Evolutionary conservation across 1,284 basidiomycete species (phyloP), one percentile per base, ranked within the genome.

Genomic region (Taiwanofungus camphoratus): DNA sequence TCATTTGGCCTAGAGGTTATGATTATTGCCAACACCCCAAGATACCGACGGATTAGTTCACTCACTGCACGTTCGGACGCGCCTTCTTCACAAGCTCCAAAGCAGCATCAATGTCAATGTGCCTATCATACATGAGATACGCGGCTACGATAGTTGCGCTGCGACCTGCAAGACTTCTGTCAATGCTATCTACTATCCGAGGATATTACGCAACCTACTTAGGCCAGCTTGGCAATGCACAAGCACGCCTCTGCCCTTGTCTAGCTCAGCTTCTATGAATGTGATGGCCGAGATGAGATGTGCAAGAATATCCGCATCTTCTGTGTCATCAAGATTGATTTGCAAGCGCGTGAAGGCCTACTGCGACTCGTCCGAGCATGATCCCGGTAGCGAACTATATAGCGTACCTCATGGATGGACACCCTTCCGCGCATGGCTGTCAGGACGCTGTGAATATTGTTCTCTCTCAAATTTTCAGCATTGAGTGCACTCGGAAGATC

Each of bases 151-250:
- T 81, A 0, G 87, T 85, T 12, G 83, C 80, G 51, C 86, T 90
- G 19, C 91, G 76, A 55, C 87, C 87, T 89, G 51, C 9, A 29
- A 35, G 3, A 20, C 5, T 12, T 44, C 3, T 29, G 23, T 4
- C 19, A n/a, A 2, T 3, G 13, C 18, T 29, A 29, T 2, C 3
- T 8, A 12, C 13, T 7, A 6, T 21, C 40, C 9, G 11, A 7
- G 3, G 6, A 5, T 21, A 5, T 19, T 3, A 2, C 32, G 21
- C n/a, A n/a, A 77, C 84, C 59, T 62, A 89, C 88, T 91, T 65
- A 91, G 74, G 19, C 90, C 90, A 19, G 88, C 90, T 44, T 87
- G 80, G 59, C 91, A 93, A 61, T 94, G 91, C 0, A 93, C 86
- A 13, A 93, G 68, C 1, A 94, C 84, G 1, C 84, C 83, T 21